Percentiles rank a stretch among this genome's conserved stretches.
phyloP scores from a whole-genome alignment of 768 basidiomycete species.

The Strobilomyces confusus region DNA sequence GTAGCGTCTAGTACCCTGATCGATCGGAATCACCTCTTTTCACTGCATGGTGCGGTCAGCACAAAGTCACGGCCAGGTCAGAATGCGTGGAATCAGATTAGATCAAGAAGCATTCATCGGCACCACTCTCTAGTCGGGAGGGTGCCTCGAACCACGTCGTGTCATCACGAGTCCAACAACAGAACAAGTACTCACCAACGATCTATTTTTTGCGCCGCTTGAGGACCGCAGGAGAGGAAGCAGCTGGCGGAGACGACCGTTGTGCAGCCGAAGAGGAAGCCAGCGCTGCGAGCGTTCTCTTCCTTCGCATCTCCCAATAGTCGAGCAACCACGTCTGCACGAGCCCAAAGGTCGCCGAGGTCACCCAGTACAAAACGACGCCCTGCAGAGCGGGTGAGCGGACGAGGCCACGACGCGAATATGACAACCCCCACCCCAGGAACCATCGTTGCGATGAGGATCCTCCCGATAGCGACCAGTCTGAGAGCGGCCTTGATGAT shows the following conservation, averaged over 20 bases:
- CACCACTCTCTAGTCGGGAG: constrained; percentile 36
- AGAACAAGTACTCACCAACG: constrained; percentile 15
- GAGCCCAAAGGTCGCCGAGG: constrained; percentile 71
- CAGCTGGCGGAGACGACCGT: background rate
- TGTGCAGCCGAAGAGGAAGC: background rate
- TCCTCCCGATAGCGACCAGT: constrained; percentile 58
- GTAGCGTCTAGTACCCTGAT: no score
- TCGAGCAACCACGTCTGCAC: constrained; percentile 73
- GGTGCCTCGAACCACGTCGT: constrained; percentile 75
- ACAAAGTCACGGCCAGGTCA: background rate
- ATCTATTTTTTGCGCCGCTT: constrained; percentile 15
- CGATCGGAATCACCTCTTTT: no score
- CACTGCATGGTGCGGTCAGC: constrained; percentile 8
- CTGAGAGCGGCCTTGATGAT: constrained; percentile 55
- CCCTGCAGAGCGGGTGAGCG: constrained; percentile 35
- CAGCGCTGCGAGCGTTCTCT: constrained; percentile 14
- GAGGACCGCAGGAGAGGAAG: background rate
- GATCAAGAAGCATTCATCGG: constrained; percentile 78
- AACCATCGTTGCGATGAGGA: constrained; percentile 60
- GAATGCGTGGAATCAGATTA: constrained; percentile 67
- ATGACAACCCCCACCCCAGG: constrained; percentile 51
- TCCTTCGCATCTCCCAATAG: constrained; percentile 50
- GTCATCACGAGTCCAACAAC: constrained; percentile 52
- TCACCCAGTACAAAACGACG: constrained; percentile 71
- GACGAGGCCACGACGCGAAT: constrained; percentile 18